Evolutionary conservation across 2,329 filamentous ascomycete species (phyloP).

Genomic region (Stachybotrys chartarum): DNA sequence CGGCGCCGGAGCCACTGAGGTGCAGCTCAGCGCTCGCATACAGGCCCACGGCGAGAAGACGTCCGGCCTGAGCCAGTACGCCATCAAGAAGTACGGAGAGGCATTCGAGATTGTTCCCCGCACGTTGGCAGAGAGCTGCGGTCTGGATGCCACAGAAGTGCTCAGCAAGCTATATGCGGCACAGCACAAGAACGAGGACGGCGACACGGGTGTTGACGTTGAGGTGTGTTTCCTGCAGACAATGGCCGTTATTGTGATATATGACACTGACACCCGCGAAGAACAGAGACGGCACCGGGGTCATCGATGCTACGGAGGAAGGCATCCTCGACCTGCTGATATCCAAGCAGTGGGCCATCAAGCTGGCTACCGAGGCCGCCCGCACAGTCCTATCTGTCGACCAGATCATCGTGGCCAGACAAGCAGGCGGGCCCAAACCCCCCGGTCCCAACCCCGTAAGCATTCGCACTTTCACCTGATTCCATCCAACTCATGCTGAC

Average conservation of each 20-base stretch:
- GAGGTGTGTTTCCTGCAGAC: conserved; percentile 45
- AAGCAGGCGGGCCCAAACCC: conserved; percentile 95
- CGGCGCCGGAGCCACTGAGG: conserved; percentile 89
- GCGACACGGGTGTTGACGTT: conserved; percentile 89
- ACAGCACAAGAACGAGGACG: conserved; percentile 81
- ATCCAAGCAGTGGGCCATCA: conserved; percentile 94
- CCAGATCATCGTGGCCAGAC: conserved; percentile 97
- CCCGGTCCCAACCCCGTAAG: conserved; percentile 78
- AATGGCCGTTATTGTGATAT: not conserved
- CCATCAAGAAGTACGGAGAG: conserved; percentile 95
- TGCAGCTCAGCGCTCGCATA: conserved; percentile 89
- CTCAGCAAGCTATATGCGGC: conserved; percentile 87
- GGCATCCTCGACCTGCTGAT: conserved; percentile 90
- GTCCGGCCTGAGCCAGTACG: conserved; percentile 86
- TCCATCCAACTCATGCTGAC: conserved; percentile 16
- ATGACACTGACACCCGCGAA: conserved; percentile 21
- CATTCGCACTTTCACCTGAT: conserved; percentile 4
- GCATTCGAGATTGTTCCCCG: conserved; percentile 96
- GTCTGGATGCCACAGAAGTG: conserved; percentile 94
- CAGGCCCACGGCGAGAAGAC: conserved; percentile 88
- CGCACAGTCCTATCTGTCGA: conserved; percentile 93
- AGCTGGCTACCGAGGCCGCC: conserved; percentile 89
- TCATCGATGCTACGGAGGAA: conserved; percentile 76
- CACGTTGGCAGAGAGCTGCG: conserved; percentile 88
- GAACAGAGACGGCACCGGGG: conserved; percentile 74